phyloP scores from a whole-genome alignment of 2,329 filamentous ascomycete genomes.

The Didymellaceae sp. region DNA sequence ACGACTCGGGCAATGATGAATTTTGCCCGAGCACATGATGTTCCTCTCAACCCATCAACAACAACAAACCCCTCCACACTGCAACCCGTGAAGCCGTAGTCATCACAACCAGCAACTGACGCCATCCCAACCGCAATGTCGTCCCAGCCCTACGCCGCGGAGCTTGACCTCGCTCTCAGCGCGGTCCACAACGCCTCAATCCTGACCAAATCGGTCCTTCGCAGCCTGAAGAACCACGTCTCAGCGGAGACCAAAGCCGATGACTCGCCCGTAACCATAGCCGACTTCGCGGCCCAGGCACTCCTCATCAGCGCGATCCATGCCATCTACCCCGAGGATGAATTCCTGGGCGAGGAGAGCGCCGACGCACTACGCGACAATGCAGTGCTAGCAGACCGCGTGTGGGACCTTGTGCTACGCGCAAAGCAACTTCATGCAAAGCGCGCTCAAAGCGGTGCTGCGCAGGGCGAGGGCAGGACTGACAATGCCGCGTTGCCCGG shows the following conservation, averaged over 20 bases:
- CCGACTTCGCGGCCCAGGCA: constrained; percentile 69
- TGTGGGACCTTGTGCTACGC: constrained; percentile 61
- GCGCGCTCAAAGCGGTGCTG: constrained; percentile 26
- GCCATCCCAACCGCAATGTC: constrained; percentile 10
- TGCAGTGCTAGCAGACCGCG: constrained; percentile 56
- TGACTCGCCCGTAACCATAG: constrained; percentile 66
- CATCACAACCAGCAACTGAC: constrained; percentile 10
- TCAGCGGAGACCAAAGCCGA: constrained; percentile 64
- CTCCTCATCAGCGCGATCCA: constrained; percentile 65
- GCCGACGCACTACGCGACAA: constrained; percentile 60
- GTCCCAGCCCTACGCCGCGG: constrained; percentile 29
- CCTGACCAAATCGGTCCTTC: constrained; percentile 63
- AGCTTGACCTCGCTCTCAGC: constrained; percentile 41
- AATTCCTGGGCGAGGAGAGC: constrained; percentile 68
- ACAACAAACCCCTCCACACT: constrained; percentile 1
- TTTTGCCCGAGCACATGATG: constrained; percentile 18
- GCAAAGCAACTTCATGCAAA: constrained; percentile 40
- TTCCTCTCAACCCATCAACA: constrained; percentile 9
- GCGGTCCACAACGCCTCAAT: constrained; percentile 63
- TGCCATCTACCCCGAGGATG: constrained; percentile 60
- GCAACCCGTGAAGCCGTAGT: constrained; percentile 6
- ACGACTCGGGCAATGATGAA: constrained; percentile 5
- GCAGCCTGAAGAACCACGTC: constrained; percentile 54
- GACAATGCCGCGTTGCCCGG: neutral
- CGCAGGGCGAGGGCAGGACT: constrained; percentile 20